Evolutionary conservation across 768 basidiomycete species (phyloP).

Genomic region (Lactarius quietus): DNA sequence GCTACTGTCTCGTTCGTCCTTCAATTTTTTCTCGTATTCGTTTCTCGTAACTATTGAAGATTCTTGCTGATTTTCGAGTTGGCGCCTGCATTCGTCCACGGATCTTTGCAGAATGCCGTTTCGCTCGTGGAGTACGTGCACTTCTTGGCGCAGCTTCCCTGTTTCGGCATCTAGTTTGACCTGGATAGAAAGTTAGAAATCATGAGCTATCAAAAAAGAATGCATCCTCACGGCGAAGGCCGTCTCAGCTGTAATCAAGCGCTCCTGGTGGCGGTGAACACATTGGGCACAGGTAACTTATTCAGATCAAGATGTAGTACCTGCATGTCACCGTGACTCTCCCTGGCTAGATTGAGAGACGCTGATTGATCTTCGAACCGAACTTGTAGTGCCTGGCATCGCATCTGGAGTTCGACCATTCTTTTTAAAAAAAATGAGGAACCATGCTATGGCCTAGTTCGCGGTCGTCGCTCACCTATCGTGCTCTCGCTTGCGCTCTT

Average conservation of each 20-base stretch:
- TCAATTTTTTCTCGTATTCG: constrained; percentile 20
- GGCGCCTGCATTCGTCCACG: constrained; percentile 23
- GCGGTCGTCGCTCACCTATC: constrained; percentile 10
- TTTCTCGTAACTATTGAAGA: constrained; percentile 4
- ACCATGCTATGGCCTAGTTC: background rate
- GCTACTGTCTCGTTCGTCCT: constrained; percentile 18
- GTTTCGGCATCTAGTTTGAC: constrained; percentile 34
- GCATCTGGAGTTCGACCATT: constrained; percentile 22
- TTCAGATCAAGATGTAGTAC: constrained; percentile 32
- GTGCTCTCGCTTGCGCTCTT: constrained; percentile 15
- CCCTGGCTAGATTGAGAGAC: constrained; percentile 51
- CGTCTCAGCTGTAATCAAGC: constrained; percentile 36
- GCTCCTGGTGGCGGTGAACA: constrained; percentile 34
- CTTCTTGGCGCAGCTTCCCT: constrained; percentile 37
- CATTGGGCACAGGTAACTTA: constrained; percentile 1
- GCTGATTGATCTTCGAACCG: constrained; percentile 56
- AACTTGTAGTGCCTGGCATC: constrained; percentile 48
- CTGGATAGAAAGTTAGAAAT: constrained; percentile 12
- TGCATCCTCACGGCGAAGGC: constrained; percentile 35
- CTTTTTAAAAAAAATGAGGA: constrained; percentile 4
- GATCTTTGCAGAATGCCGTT: constrained; percentile 33
- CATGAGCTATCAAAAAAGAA: constrained; percentile 6
- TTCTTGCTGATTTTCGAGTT: constrained; percentile 23
- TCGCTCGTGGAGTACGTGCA: constrained; percentile 42
- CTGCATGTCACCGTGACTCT: constrained; percentile 51